phyloP scores from a whole-genome alignment of 192 early-diverging fungal species.

The Mortierella hygrophila region DNA sequence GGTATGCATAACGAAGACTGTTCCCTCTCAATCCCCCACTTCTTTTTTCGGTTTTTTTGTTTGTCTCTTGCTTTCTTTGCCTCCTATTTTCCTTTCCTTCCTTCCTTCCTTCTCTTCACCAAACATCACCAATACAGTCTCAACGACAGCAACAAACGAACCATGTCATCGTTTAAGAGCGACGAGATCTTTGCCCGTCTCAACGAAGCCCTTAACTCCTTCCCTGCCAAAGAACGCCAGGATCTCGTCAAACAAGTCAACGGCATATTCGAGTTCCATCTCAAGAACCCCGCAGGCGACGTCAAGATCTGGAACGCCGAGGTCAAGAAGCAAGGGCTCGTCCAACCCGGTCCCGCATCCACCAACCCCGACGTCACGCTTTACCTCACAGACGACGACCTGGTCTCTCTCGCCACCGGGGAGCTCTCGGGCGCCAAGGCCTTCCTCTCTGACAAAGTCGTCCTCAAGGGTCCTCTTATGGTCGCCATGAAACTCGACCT shows the following conservation, averaged over 20 bases:
- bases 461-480: constrained; percentile 26
- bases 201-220: constrained; percentile 64
- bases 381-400: constrained; percentile 14
- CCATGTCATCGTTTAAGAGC: constrained; percentile 77
- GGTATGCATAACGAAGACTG: background rate
- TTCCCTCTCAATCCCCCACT: background rate
- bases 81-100: background rate
- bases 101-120: too few relatives aligned
- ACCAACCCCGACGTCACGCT: constrained; percentile 10
- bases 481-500: constrained; percentile 26
- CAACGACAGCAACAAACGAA: background rate
- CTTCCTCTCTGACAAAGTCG: constrained; percentile 2
- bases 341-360: constrained; percentile 1
- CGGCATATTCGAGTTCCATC: constrained; percentile 85
- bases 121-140: background rate
- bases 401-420: constrained; percentile 9
- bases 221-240: constrained; percentile 69
- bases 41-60: background rate
- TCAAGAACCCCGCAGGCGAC: constrained; percentile 68
- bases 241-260: constrained; percentile 78
- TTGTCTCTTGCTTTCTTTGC: background rate
- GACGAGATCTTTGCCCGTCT: constrained; percentile 80
- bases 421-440: constrained; percentile 18
- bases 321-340: constrained; percentile 15
- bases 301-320: constrained; percentile 27